phyloP scores from a whole-genome alignment of 805 yeast species.

The Barnettozyma californica region DNA sequence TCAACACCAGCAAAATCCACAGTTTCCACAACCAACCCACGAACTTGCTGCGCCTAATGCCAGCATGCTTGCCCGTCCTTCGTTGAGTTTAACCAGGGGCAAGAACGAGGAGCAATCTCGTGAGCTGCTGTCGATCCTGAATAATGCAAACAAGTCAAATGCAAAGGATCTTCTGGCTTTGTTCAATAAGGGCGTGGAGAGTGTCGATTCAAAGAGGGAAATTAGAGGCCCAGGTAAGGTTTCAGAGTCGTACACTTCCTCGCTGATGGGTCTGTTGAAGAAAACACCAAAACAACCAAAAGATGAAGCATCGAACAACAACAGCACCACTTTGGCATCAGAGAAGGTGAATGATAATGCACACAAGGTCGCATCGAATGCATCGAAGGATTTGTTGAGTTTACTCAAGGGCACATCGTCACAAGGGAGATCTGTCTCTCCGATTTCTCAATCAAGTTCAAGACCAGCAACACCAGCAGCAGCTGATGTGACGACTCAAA shows the following conservation, averaged over 20 bases:
- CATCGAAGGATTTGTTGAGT: slow-evolving; percentile 18
- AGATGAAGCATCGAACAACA: not conserved
- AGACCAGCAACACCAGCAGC: not conserved
- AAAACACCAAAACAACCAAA: slow-evolving; percentile 10
- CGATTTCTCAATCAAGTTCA: not conserved
- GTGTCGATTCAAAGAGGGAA: not conserved
- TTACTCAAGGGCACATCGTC: slow-evolving; percentile 9
- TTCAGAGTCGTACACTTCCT: slow-evolving; percentile 16
- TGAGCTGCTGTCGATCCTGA: slow-evolving; percentile 40
- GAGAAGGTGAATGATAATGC: not conserved
- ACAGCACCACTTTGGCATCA: not conserved
- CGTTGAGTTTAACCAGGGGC: slow-evolving; percentile 24
- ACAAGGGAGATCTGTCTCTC: not conserved
- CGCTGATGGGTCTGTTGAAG: slow-evolving; percentile 17
- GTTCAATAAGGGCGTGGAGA: slow-evolving; percentile 8
- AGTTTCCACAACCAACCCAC: slow-evolving; percentile 12
- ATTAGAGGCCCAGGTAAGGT: not conserved
- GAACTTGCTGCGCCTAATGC: slow-evolving; percentile 30
- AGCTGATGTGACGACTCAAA: not conserved
- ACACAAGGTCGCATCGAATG: not conserved
- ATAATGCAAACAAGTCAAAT: slow-evolving; percentile 12
- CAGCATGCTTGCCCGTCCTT: slow-evolving; percentile 34
- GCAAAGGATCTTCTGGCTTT: slow-evolving; percentile 13
- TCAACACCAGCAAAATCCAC: slow-evolving; percentile 13
- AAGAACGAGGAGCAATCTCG: slow-evolving; percentile 32